A percentile compares a stretch with the other conserved stretches of the same genome.
phyloP scores from a whole-genome alignment of 2,329 filamentous ascomycete species.

The Camillea tinctor region DNA sequence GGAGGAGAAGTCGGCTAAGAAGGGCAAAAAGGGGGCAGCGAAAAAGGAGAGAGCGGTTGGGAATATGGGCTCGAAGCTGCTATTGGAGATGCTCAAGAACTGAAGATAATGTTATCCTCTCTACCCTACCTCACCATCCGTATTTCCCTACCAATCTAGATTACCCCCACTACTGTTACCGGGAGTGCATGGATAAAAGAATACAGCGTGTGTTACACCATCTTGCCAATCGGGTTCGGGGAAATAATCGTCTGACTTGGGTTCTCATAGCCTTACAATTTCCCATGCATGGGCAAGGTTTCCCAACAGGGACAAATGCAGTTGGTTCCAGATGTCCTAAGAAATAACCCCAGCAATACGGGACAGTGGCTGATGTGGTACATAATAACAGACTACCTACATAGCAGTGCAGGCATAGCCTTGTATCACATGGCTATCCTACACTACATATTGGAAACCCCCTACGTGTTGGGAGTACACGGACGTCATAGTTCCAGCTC shows the following conservation, averaged over 20 bases:
- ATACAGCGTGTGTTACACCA: too few species aligned
- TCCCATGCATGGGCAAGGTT: neutral
- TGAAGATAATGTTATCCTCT: constrained; percentile 2
- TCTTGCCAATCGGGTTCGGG: too few species aligned
- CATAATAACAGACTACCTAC: neutral
- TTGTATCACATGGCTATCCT: neutral
- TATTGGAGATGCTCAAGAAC: constrained; percentile 54
- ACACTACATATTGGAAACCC: too few species aligned
- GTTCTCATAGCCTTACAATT: neutral
- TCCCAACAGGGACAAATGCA: neutral
- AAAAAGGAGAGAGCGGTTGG: constrained; percentile 48
- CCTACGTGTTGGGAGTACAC: neutral
- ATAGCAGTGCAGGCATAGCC: neutral
- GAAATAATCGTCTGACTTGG: too few species aligned
- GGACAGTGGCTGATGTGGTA: neutral
- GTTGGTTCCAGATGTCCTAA: neutral
- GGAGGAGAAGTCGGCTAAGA: constrained; percentile 38
- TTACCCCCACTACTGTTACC: too few species aligned
- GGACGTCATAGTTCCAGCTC: neutral
- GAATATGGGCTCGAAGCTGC: constrained; percentile 60
- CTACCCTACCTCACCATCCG: too few species aligned
- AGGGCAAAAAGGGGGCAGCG: constrained; percentile 39
- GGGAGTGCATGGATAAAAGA: neutral
- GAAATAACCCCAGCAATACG: neutral
- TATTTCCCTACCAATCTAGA: too few species aligned